Percentiles rank a stretch among this genome's conserved stretches.
Evolutionary conservation across 2,329 filamentous ascomycete species (phyloP).

Genomic region (Trichoderma sp.): DNA sequence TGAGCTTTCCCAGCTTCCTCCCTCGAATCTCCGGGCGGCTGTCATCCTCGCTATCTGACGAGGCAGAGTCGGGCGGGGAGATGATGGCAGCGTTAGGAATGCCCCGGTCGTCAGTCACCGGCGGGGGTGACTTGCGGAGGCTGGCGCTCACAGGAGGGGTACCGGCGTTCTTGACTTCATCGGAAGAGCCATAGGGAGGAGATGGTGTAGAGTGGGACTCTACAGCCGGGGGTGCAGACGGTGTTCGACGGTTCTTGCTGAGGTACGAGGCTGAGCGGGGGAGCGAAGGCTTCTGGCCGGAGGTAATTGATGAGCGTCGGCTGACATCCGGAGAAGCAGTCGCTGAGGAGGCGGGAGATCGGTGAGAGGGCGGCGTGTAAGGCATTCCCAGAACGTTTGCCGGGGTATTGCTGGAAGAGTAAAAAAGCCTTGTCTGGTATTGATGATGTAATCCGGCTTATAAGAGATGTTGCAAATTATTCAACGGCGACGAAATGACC

Average conservation of each 20-base stretch:
- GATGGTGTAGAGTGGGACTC: constrained; percentile 28
- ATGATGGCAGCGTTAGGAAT: constrained; percentile 86
- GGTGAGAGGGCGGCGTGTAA: constrained; percentile 78
- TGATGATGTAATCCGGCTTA: not conserved
- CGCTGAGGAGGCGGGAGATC: constrained; percentile 62
- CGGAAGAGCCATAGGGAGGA: constrained; percentile 51
- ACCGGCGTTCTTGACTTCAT: constrained; percentile 37
- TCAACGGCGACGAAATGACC: not conserved
- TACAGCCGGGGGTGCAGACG: constrained; percentile 42
- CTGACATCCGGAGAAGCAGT: constrained; percentile 58
- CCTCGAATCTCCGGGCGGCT: constrained; percentile 51
- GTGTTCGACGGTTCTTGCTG: constrained; percentile 62
- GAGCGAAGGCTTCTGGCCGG: constrained; percentile 52
- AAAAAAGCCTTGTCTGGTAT: not conserved
- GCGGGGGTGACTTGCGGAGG: constrained; percentile 82
- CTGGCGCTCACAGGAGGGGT: constrained; percentile 51
- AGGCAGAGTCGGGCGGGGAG: constrained; percentile 84
- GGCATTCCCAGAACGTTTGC: constrained; percentile 62
- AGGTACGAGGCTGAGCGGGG: constrained; percentile 68
- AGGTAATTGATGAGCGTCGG: constrained; percentile 59
- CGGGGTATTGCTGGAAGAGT: not conserved
- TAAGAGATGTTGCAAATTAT: not conserved
- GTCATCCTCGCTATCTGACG: constrained; percentile 84
- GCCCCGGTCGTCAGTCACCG: constrained; percentile 66
- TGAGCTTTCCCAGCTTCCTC: constrained; percentile 55